Evolutionary conservation across 1,139 yeast genomes (phyloP).

Genomic region (Scheffersomyces segobiensis): DNA sequence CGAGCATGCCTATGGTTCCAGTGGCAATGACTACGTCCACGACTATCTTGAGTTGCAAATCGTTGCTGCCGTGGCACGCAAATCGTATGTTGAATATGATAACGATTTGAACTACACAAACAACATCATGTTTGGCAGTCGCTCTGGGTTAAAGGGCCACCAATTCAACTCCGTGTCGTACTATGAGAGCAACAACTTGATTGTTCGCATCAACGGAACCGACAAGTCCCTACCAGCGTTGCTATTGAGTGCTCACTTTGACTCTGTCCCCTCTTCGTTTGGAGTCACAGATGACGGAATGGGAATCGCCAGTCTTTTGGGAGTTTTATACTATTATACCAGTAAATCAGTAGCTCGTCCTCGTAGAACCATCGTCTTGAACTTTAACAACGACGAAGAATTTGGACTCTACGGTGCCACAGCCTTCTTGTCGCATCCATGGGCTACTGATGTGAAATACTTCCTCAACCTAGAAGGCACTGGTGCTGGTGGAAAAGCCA

Average conservation of each 20-base stretch:
- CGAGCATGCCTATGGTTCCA: conserved; percentile 79
- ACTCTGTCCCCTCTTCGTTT: conserved; percentile 82
- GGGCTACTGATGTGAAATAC: conserved; percentile 63
- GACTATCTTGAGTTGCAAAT: conserved; percentile 58
- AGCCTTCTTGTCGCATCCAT: conserved; percentile 71
- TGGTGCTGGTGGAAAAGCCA: conserved; percentile 89
- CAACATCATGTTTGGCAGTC: conserved; percentile 45
- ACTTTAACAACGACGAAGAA: conserved; percentile 89
- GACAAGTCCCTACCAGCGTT: conserved; percentile 61
- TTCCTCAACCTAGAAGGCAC: conserved; percentile 93
- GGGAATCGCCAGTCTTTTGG: conserved; percentile 84
- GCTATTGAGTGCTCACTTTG: conserved; percentile 82
- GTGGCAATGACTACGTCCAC: conserved; percentile 74
- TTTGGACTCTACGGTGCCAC: conserved; percentile 85
- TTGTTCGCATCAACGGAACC: conserved; percentile 71
- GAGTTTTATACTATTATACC: conserved; percentile 57
- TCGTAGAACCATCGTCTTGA: conserved; percentile 69
- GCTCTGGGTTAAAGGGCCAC: conserved; percentile 31
- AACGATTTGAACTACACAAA: conserved; percentile 47
- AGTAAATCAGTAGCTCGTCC: conserved; percentile 49
- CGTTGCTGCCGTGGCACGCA: conserved; percentile 21
- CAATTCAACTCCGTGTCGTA: conserved; percentile 49
- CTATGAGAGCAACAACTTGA: conserved; percentile 76
- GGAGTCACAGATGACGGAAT: conserved; percentile 95
- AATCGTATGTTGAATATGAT: conserved; percentile 49